These are phyloP conservation scores for Dictyostelium capitatum DNA, from an alignment of 78 protist species.

Conservation along the genomic window DNA sequence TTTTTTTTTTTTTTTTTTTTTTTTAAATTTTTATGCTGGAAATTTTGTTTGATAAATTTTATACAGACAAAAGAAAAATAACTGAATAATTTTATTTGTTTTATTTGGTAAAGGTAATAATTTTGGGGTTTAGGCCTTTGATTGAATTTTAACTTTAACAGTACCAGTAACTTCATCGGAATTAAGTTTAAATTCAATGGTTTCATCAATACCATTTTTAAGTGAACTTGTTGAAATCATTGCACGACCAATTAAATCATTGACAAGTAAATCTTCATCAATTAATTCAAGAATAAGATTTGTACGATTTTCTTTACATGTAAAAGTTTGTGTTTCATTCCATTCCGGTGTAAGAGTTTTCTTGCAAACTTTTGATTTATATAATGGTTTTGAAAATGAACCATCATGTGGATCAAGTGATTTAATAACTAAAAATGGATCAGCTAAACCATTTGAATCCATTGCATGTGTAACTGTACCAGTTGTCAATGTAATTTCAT, in stretches of 20 bases:
- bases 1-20: too few relatives aligned
- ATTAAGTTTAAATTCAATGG: neutral
- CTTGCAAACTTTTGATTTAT: neutral
- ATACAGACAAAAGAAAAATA: too few relatives aligned
- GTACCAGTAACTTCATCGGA: neutral
- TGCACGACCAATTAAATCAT: conserved; percentile 48
- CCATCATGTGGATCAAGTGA: neutral
- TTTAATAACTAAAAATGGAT: neutral
- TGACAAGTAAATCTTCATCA: conserved; percentile 22
- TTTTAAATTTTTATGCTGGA: too few relatives aligned
- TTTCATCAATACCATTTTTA: neutral
- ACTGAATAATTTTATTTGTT: too few relatives aligned
- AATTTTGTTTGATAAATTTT: too few relatives aligned
- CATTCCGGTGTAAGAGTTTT: neutral
- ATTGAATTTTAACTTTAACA: neutral
- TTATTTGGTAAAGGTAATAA: too few relatives aligned
- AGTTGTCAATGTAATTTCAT: neutral
- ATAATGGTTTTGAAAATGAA: neutral
- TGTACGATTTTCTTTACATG: neutral
- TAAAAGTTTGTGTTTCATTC: neutral
- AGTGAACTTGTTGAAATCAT: neutral
- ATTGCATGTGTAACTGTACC: neutral
- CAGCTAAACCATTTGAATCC: neutral
- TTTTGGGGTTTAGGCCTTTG: too few relatives aligned
- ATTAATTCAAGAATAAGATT: neutral